Percentiles rank a stretch among this genome's conserved stretches.
phyloP scores from a whole-genome alignment of 225 moss, liverwort and hornwort species.

The Bryum argenteum region DNA sequence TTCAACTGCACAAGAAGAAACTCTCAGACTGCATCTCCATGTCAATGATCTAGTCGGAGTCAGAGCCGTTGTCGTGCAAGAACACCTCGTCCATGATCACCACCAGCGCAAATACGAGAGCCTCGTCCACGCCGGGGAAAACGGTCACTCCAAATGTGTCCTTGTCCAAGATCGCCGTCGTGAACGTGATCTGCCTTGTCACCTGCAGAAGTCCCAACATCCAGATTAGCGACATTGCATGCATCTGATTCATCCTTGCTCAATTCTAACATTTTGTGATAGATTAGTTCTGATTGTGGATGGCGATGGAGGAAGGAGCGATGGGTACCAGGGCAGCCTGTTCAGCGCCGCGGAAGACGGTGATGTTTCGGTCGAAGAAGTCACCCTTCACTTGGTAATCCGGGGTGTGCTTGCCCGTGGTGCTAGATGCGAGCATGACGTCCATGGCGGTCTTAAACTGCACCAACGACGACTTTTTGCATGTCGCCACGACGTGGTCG shows the following conservation, averaged over 20 bases:
- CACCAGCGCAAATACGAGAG: conserved; percentile 48
- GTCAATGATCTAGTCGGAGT: conserved; percentile 37
- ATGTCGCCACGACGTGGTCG: conserved; percentile 33
- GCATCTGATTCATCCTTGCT: too few relatives aligned
- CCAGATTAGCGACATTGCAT: background rate
- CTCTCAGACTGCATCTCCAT: background rate
- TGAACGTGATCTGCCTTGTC: conserved; percentile 57
- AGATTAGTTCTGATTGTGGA: background rate
- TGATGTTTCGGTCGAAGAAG: conserved; percentile 52
- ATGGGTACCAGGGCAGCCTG: conserved; percentile 47
- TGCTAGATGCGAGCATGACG: conserved; percentile 42
- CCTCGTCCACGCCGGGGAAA: conserved; percentile 56
- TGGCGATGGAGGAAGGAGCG: background rate
- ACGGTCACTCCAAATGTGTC: conserved; percentile 60
- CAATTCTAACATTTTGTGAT: background rate
- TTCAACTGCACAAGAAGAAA: background rate
- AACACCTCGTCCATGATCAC: conserved; percentile 66
- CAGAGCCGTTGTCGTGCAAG: conserved; percentile 34
- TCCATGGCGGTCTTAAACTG: conserved; percentile 58
- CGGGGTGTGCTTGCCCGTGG: conserved; percentile 37
- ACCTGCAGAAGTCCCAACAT: conserved; percentile 25
- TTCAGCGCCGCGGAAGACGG: conserved; percentile 54
- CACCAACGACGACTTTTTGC: conserved; percentile 55
- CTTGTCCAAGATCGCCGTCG: conserved; percentile 45
- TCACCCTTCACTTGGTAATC: conserved; percentile 62